phyloP scores from a whole-genome alignment of 2,329 filamentous ascomycete genomes.

The Trichoderma sp. region DNA sequence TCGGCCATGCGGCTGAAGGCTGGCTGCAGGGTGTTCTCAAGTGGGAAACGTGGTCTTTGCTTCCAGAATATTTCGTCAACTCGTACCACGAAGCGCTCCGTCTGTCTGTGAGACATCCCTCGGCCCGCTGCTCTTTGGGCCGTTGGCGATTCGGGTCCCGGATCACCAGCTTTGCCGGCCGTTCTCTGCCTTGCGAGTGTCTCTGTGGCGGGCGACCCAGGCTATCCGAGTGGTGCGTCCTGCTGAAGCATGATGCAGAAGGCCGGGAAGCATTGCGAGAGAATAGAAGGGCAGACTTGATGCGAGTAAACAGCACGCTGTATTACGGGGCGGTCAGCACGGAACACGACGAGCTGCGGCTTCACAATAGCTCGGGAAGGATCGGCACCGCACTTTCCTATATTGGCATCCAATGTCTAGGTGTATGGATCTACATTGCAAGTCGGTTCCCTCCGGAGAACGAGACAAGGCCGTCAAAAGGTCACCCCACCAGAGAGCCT shows the following conservation, averaged over 20 bases:
- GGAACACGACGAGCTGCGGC: not conserved
- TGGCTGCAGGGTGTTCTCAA: conserved; percentile 2
- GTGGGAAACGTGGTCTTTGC: not conserved
- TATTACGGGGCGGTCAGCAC: not conserved
- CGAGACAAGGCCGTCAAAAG: not conserved
- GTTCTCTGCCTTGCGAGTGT: not conserved
- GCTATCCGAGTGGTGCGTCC: not conserved
- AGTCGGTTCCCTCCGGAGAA: conserved; percentile 9
- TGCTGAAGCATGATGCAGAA: not conserved
- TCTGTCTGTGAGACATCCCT: not conserved
- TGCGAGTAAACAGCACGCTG: not conserved
- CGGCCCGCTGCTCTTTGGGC: not conserved
- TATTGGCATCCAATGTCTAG: not conserved
- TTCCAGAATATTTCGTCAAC: conserved; percentile 18
- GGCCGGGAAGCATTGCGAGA: not conserved
- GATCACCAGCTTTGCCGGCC: not conserved
- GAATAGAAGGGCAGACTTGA: not conserved
- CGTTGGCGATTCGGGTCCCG: not conserved
- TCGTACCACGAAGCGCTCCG: not conserved
- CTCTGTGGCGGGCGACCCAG: not conserved
- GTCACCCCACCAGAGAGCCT: not conserved
- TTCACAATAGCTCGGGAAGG: not conserved
- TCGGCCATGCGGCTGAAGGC: conserved; percentile 19
- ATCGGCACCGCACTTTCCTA: not conserved
- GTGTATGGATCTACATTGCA: not conserved